Conservation (phyloP, 2,329 filamentous ascomycete species). For the Hymenoscyphus fraxineus region DNA sequence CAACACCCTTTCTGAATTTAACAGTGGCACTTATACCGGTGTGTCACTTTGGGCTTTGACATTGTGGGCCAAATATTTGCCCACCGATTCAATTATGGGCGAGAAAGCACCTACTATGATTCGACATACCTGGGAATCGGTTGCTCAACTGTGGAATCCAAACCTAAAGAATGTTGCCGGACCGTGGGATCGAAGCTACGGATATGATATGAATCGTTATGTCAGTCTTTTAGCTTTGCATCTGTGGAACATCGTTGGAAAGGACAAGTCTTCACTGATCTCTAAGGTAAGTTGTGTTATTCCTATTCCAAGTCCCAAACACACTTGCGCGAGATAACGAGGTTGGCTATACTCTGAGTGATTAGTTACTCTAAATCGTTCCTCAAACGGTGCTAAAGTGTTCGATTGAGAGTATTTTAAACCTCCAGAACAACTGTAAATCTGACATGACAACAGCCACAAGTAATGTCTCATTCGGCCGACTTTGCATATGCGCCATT, state of each 20-base stretch:
- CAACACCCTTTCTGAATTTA: constrained; percentile 55
- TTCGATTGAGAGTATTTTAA: too few relatives aligned
- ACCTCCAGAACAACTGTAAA: too few relatives aligned
- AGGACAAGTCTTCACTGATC: constrained; percentile 31
- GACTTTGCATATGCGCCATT: constrained; percentile 58
- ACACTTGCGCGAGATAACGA: too few relatives aligned
- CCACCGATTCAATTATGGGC: constrained; percentile 49
- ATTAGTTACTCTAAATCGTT: too few relatives aligned
- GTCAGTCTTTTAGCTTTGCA: constrained; percentile 54
- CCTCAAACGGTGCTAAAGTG: too few relatives aligned
- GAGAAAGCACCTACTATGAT: constrained; percentile 51
- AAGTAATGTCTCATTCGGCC: constrained; percentile 50
- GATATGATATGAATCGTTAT: constrained; percentile 62
- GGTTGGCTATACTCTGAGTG: too few relatives aligned
- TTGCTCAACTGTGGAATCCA: constrained; percentile 53
- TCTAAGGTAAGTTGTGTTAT: constrained; percentile 19
- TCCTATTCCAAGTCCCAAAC: background rate
- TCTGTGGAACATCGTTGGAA: constrained; percentile 55
- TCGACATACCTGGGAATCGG: constrained; percentile 48
- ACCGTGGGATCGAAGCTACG: constrained; percentile 61
- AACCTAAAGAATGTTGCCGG: constrained; percentile 58
- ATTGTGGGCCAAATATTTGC: constrained; percentile 57
- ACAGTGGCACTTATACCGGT: constrained; percentile 57
- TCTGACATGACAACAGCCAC: background rate
- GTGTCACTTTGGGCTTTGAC: constrained; percentile 57